Conservation (phyloP, 306 rosid species). For the Carpinus viminea region DNA sequence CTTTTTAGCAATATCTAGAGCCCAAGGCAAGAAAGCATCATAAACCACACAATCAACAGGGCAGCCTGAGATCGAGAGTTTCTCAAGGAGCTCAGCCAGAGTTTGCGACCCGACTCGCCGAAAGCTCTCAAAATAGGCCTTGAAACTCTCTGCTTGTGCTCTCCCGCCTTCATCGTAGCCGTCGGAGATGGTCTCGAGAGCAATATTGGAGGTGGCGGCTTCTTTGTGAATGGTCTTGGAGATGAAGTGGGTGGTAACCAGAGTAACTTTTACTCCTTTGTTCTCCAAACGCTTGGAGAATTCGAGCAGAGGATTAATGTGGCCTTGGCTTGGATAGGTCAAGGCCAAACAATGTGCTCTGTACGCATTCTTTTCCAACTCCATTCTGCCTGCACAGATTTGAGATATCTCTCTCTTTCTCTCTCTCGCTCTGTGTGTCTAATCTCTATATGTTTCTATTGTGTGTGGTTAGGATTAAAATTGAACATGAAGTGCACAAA, state of each 20-base stretch:
- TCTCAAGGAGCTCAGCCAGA: slow-evolving; percentile 44
- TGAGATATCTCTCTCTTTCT: too few relatives aligned
- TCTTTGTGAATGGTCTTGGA: slow-evolving; percentile 36
- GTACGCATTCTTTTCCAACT: not conserved
- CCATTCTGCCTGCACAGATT: not conserved
- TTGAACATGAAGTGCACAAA: too few relatives aligned
- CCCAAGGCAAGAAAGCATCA: slow-evolving; percentile 52
- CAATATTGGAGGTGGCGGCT: slow-evolving; percentile 31
- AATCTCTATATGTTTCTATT: too few relatives aligned
- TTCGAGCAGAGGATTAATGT: slow-evolving; percentile 55
- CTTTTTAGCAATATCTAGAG: slow-evolving; percentile 48
- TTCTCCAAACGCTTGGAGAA: slow-evolving; percentile 38
- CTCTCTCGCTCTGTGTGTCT: too few relatives aligned
- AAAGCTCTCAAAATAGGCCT: slow-evolving; percentile 32
- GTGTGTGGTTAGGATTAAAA: too few relatives aligned
- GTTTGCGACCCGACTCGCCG: slow-evolving; percentile 40
- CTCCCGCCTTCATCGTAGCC: slow-evolving; percentile 64
- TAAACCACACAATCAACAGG: slow-evolving; percentile 48
- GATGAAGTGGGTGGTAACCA: slow-evolving; percentile 53
- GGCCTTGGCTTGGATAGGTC: slow-evolving; percentile 57
- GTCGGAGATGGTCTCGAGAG: slow-evolving; percentile 57
- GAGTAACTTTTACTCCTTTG: slow-evolving; percentile 40
- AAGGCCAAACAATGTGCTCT: slow-evolving; percentile 41
- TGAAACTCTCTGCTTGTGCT: slow-evolving; percentile 21
- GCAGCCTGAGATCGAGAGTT: slow-evolving; percentile 21